These are phyloP conservation scores for Piper betle DNA, from an alignment of 164 flowering plant species.

Conservation along the genomic window DNA sequence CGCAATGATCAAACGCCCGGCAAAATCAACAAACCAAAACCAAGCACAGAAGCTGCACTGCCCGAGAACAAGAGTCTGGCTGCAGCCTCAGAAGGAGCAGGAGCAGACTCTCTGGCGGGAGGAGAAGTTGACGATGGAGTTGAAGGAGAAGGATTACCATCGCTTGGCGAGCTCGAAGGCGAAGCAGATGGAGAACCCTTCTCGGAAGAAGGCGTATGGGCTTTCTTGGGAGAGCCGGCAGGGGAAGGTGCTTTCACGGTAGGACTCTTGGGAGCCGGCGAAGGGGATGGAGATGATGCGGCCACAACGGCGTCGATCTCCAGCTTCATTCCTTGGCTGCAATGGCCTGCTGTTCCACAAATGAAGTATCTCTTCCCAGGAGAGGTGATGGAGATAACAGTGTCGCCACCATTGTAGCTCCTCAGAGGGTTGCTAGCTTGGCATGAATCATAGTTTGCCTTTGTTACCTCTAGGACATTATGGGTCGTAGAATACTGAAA, in stretches of 20 bases:
- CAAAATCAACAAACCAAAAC: neutral
- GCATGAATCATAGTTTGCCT: constrained; percentile 41
- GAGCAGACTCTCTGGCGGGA: neutral
- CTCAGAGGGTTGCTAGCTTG: constrained; percentile 18
- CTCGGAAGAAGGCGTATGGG: constrained; percentile 8
- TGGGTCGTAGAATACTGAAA: constrained; percentile 36
- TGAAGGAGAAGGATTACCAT: neutral
- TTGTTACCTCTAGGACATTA: constrained; percentile 40
- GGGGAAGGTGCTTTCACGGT: constrained; percentile 11
- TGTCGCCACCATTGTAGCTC: constrained; percentile 19
- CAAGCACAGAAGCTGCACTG: neutral
- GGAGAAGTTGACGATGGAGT: neutral
- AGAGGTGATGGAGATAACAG: constrained; percentile 23
- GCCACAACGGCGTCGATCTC: constrained; percentile 19
- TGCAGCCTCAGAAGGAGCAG: neutral
- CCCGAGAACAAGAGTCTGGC: neutral
- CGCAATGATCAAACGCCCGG: neutral
- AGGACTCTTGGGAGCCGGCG: constrained; percentile 4
- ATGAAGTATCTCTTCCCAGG: constrained; percentile 57
- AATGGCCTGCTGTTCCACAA: constrained; percentile 46
- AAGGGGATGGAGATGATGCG: constrained; percentile 6
- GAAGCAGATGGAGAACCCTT: constrained; percentile 1
- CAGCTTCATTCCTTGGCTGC: constrained; percentile 46
- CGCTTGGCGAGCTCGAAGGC: neutral
- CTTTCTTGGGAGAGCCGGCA: constrained; percentile 1